phyloP scores from a whole-genome alignment of 768 basidiomycete species.

The Lentinula lateritia region DNA sequence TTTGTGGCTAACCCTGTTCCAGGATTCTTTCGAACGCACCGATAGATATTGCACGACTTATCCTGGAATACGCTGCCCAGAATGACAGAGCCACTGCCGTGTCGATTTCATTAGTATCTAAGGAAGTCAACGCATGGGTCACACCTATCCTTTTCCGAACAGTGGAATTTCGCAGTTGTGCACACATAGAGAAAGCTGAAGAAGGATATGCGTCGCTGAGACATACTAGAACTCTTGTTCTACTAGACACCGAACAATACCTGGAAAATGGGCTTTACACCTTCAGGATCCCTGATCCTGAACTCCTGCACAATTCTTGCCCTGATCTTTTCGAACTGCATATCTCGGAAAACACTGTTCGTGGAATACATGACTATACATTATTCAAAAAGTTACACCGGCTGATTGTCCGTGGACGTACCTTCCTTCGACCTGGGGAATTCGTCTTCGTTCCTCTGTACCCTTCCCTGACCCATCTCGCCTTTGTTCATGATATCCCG shows the following conservation, averaged over 20 bases:
- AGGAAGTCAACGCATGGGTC: not conserved
- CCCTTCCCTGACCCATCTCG: slow-evolving; percentile 1
- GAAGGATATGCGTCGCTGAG: not conserved
- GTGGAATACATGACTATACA: not conserved
- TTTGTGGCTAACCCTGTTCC: too few species aligned
- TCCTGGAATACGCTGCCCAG: slow-evolving; percentile 5
- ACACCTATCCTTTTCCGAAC: slow-evolving; percentile 3
- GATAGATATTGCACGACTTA: slow-evolving; percentile 1
- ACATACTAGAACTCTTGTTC: not conserved
- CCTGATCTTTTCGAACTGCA: not conserved
- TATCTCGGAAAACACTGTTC: not conserved
- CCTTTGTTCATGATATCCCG: slow-evolving; percentile 5
- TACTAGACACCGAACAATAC: not conserved
- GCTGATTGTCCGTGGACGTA: not conserved
- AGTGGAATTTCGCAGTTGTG: not conserved
- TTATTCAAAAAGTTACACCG: not conserved
- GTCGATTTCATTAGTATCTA: not conserved
- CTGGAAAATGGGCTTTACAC: not conserved
- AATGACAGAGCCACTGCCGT: not conserved
- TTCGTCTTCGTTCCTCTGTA: slow-evolving; percentile 3
- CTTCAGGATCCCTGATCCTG: not conserved
- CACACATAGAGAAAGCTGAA: not conserved
- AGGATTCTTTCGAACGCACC: slow-evolving; percentile 4
- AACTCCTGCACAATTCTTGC: not conserved
- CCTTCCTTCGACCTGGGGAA: not conserved